Evolutionary conservation across 768 basidiomycete genomes (phyloP).

Genomic region (Tricholoma furcatifolium): DNA sequence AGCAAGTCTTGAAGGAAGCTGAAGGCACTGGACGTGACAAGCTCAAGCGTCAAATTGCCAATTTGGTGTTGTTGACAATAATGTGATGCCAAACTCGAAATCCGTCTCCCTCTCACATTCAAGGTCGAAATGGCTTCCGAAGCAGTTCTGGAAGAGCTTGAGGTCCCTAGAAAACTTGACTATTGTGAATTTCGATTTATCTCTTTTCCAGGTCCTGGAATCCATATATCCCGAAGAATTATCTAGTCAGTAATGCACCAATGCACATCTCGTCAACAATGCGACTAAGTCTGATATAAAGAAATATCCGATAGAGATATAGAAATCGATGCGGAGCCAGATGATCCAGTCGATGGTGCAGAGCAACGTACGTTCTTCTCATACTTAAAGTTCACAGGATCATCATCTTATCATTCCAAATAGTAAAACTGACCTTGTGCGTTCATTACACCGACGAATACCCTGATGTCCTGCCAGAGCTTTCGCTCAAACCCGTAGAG

Average conservation of each 20-base stretch:
- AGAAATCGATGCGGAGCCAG: slow-evolving; percentile 85
- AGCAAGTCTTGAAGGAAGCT: background rate
- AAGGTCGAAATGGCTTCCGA: slow-evolving; percentile 55
- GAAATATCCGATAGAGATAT: slow-evolving; percentile 83
- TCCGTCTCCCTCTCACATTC: background rate
- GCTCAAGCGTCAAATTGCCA: no score
- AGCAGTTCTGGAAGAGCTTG: slow-evolving; percentile 83
- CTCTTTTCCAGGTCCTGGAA: slow-evolving; percentile 71
- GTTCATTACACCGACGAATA: slow-evolving; percentile 82
- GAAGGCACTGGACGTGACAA: no score
- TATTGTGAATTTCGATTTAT: slow-evolving; percentile 7
- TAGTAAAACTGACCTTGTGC: slow-evolving; percentile 73
- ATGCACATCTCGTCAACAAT: slow-evolving; percentile 21
- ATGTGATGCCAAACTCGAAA: background rate
- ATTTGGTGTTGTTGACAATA: slow-evolving; percentile 14
- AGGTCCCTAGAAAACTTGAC: slow-evolving; percentile 48
- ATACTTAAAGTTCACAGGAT: slow-evolving; percentile 11
- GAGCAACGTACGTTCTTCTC: slow-evolving; percentile 48
- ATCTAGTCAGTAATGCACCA: slow-evolving; percentile 64
- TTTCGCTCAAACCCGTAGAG: slow-evolving; percentile 64
- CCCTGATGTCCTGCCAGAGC: slow-evolving; percentile 77
- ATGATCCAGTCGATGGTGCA: slow-evolving; percentile 63
- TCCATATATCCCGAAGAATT: slow-evolving; percentile 96
- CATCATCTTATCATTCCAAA: slow-evolving; percentile 7
- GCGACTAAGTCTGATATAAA: slow-evolving; percentile 40